Base-by-base conservation (phyloP, 805 yeast genomes). In the Blastobotrys mokoenaii region DNA sequence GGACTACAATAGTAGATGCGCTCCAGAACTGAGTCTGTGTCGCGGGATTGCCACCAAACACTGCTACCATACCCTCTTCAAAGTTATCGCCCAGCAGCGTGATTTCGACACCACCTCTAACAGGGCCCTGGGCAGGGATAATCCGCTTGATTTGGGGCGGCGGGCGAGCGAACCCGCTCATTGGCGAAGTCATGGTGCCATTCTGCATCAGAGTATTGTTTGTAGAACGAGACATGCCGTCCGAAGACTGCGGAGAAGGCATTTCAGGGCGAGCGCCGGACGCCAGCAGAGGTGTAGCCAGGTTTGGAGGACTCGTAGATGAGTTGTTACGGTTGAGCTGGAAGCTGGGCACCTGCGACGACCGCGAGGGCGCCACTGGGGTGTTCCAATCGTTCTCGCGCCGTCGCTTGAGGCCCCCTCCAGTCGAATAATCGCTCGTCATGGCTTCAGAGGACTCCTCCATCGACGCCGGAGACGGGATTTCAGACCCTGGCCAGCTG, bases 41-140 rank as follows among this genome's bases (percentile, higher is more conserved):
- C 2, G 71, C 61, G 20, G 47, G 44, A 15, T 38, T 48, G 17
- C 65, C 79, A 30, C 98, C 98, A 66, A 93, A 93, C 64, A 82
- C 82, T 12, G 90, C 96, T 18, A 71, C 69, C 47, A 90, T 68
- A 0, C 95, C 96, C 14, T 83, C 84, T 44, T 81, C 79, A 71
- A 93, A 93, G 48, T 87, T 84, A 41, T 80, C 74, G 2, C 98
- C 98, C 38, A 93, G 69, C 41, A 93, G 67, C 0, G 98, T 93
- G 6, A 93, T 85, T 62, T 93, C 99, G 37, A 89, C 82, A 14
- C 98, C 99, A 53, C 99, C 99, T 51, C 96, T 74, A 10, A 88
- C 76, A 8, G 97, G 95, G 2, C 99, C 99, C 62, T 85, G 93
- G 0, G 94, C 82, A 1, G 99, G 99, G 47, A 93, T 89, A 9